Conservation (phyloP, 1,139 yeast genomes). For the Debaryomyces robertsiae region DNA sequence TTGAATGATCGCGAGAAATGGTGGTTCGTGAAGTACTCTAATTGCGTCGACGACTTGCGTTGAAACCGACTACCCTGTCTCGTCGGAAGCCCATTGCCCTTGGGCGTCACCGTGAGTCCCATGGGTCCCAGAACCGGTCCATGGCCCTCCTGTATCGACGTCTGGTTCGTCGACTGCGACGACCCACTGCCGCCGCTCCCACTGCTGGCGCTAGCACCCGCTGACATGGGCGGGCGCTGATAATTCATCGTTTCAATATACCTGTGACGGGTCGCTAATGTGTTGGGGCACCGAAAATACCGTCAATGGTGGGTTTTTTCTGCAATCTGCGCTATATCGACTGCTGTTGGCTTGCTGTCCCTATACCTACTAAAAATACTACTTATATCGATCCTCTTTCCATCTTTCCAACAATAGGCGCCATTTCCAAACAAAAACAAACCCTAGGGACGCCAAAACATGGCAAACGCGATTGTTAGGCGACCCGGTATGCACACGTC, state of each 20-base stretch:
- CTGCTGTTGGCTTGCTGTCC: no score
- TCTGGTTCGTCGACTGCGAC: constrained; percentile 14
- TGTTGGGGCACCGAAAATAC: background rate
- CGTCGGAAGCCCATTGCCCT: background rate
- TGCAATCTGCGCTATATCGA: no score
- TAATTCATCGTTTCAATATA: constrained; percentile 21
- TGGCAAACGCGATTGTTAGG: constrained; percentile 1
- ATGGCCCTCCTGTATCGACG: constrained; percentile 8
- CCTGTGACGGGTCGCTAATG: constrained; percentile 4
- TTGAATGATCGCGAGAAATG: constrained; percentile 50
- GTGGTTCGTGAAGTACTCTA: constrained; percentile 44
- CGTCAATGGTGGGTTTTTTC: no score
- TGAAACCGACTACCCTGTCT: background rate
- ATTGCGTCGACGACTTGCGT: constrained; percentile 14
- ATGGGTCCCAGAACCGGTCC: background rate
- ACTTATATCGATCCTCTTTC: background rate
- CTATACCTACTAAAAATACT: background rate
- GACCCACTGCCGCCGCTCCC: constrained; percentile 10
- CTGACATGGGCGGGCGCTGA: constrained; percentile 29
- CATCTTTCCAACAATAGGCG: constrained; percentile 8
- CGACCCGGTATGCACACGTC: no score
- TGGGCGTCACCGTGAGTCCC: constrained; percentile 8
- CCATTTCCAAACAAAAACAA: constrained; percentile 6
- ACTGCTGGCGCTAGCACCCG: constrained; percentile 22
- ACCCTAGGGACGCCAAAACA: constrained; percentile 1